These are phyloP conservation scores for Penicillium riverlandense DNA, from an alignment of 495 filamentous ascomycete species.

Conservation along the genomic window DNA sequence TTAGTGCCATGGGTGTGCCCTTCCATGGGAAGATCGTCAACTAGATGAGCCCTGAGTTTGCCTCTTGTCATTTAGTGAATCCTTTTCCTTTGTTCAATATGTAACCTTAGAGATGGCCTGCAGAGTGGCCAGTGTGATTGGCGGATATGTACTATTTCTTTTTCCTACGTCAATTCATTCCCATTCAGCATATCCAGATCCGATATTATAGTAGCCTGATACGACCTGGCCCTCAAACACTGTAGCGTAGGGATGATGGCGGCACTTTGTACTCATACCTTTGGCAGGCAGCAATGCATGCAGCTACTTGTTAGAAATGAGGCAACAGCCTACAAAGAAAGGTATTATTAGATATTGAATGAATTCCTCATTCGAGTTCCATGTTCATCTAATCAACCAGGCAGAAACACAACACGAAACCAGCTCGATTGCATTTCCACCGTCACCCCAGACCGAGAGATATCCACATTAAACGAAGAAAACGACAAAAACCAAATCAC, in stretches of 20 bases:
- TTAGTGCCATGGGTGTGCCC: conserved; percentile 71
- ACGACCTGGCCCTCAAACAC: too few relatives aligned
- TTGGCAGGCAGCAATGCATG: too few relatives aligned
- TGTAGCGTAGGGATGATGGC: too few relatives aligned
- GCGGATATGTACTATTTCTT: conserved; percentile 21
- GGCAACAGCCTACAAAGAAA: too few relatives aligned
- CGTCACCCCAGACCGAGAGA: background rate
- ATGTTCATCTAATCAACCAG: background rate
- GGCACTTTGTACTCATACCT: too few relatives aligned
- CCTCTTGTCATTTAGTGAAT: background rate
- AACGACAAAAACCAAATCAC: background rate
- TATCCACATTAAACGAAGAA: background rate
- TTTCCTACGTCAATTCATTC: conserved; percentile 6
- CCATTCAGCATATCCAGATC: conserved; percentile 7
- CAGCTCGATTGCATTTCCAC: background rate
- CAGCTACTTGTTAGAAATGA: too few relatives aligned
- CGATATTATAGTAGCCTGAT: too few relatives aligned
- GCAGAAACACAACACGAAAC: too few relatives aligned
- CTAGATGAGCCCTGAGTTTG: conserved; percentile 13
- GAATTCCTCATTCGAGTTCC: background rate
- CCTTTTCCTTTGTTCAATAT: conserved; percentile 10
- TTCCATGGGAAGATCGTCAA: conserved; percentile 69
- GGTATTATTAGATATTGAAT: too few relatives aligned
- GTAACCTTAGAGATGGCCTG: conserved; percentile 29
- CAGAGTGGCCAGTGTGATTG: conserved; percentile 22